Base-by-base conservation (phyloP, 495 filamentous ascomycete species). In the Chaetomium tenue region DNA sequence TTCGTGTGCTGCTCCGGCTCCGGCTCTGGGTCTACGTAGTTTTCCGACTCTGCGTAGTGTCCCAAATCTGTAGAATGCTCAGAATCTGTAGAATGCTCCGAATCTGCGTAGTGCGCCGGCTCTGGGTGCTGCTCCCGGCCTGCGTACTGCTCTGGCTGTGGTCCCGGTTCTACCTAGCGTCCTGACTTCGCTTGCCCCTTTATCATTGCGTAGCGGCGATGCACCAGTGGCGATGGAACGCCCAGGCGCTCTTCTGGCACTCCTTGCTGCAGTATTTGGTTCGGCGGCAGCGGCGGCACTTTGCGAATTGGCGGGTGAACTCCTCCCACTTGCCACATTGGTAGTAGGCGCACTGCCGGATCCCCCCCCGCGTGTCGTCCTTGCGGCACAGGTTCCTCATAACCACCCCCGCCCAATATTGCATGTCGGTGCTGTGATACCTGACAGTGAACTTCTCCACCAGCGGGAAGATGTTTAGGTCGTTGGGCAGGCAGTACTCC, bases 191-290 rank as follows among this genome's bases (percentile, higher is more conserved):
- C 48, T 7, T 26, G 4, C 28, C 18, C 61, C 28, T 5, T 0
- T 58, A 59, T 77, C 69, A 82, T 77, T 78, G 76, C 50, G 78
- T 74, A 44, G 92, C 89, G 57, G 90, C 90, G 50, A 91, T 88
- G 76, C 94, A 98, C 94, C 94, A 98, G 77, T 97, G 93, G 51
- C 94, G 87, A 72, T 98, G 94, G 75, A 91, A 96, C 15, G 94
- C 91, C 94, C 94, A 98, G 11, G 94, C 94, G 67, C 91, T 92
- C 81, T 98, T 98, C 77, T 98, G 94, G 78, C 94, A 98, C 72
- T 97, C 94, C 78, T 98, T 98, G 84, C 92, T 96, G 87, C 94
- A 98, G 79, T 98, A 98, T 75, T 98, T 98, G 66, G 94, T 98
- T 65, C 94, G 88, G 66, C 94, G 88, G 78, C 94, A 98, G 55